phyloP scores from a whole-genome alignment of 1,284 basidiomycete species.

The Sporisorium exsertum region DNA sequence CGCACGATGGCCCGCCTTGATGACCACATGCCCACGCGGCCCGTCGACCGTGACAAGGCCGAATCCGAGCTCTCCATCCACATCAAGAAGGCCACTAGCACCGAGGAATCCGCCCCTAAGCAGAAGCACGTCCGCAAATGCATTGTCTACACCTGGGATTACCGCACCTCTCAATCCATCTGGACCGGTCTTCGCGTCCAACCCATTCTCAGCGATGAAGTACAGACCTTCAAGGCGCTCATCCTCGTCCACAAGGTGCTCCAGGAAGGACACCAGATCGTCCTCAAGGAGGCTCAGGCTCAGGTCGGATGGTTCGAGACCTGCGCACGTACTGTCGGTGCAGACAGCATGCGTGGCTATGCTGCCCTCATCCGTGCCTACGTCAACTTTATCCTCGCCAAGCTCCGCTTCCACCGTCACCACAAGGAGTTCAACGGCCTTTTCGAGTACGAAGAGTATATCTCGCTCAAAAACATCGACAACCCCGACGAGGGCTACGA shows the following conservation, averaged over 20 bases:
- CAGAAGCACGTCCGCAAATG: conserved; percentile 69
- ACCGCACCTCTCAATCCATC: conserved; percentile 67
- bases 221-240: conserved; percentile 69
- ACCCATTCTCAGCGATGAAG: conserved; percentile 68
- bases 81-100: conserved; percentile 67
- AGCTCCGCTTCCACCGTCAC: conserved; percentile 68
- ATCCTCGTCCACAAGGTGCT: conserved; percentile 69
- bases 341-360: conserved; percentile 64
- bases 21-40: conserved; percentile 63
- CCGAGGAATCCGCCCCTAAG: conserved; percentile 68
- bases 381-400: conserved; percentile 66
- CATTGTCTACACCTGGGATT: conserved; percentile 70
- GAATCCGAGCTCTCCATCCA: conserved; percentile 66
- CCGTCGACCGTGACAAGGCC: conserved; percentile 67
- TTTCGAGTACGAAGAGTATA: conserved; percentile 69
- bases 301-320: conserved; percentile 69
- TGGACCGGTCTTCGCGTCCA: conserved; percentile 68
- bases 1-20: conserved; percentile 51
- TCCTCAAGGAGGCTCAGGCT: conserved; percentile 66
- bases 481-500: conserved; percentile 69
- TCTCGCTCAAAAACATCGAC: conserved; percentile 69
- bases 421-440: conserved; percentile 69
- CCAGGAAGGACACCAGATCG: conserved; percentile 67
- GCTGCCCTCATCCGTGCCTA: conserved; percentile 66
- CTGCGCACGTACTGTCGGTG: conserved; percentile 62